Percentiles rank a stretch among this genome's conserved stretches.
Conservation (phyloP, 495 filamentous ascomycete genomes). For the Penicillium bialowiezense region DNA sequence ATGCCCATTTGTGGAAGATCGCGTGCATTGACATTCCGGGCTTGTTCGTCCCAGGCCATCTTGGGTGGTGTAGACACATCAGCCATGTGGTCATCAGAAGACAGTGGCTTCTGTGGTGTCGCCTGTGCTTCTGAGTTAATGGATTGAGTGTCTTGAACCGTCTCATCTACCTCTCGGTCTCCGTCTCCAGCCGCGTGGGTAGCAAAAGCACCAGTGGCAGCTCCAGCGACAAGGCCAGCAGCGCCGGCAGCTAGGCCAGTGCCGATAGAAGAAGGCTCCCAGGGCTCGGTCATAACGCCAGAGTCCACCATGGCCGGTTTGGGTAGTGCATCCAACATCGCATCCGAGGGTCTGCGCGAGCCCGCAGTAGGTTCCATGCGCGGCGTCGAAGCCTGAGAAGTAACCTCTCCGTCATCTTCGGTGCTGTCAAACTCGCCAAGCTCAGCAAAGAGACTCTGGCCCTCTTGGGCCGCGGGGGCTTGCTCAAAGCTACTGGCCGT, state of each 20-base stretch:
- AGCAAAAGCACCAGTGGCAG: conserved; percentile 9
- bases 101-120: conserved; percentile 29
- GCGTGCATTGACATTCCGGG: conserved; percentile 11
- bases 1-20: conserved; percentile 29
- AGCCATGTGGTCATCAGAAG: conserved; percentile 27
- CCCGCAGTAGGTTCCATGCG: conserved; percentile 38
- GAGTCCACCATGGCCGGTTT: conserved; percentile 68
- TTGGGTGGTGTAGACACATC: conserved; percentile 39
- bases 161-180: conserved; percentile 19
- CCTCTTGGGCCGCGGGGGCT: conserved; percentile 50
- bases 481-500: conserved; percentile 39
- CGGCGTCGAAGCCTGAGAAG: conserved; percentile 53
- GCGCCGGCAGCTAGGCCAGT: conserved; percentile 2
- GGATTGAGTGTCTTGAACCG: conserved; percentile 17
- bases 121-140: conserved; percentile 38
- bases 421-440: conserved; percentile 72
- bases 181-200: conserved; percentile 14
- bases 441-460: conserved; percentile 87
- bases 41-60: conserved; percentile 37
- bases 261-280: conserved; percentile 24
- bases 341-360: conserved; percentile 40
- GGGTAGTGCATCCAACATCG: conserved; percentile 21
- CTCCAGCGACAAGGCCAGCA: conserved; percentile 5
- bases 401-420: conserved; percentile 59
- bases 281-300: conserved; percentile 86